Evolutionary conservation across 495 filamentous ascomycete genomes (phyloP), one percentile per base, ranked within the genome.

Genomic region (Aspergillus kassunensis): DNA sequence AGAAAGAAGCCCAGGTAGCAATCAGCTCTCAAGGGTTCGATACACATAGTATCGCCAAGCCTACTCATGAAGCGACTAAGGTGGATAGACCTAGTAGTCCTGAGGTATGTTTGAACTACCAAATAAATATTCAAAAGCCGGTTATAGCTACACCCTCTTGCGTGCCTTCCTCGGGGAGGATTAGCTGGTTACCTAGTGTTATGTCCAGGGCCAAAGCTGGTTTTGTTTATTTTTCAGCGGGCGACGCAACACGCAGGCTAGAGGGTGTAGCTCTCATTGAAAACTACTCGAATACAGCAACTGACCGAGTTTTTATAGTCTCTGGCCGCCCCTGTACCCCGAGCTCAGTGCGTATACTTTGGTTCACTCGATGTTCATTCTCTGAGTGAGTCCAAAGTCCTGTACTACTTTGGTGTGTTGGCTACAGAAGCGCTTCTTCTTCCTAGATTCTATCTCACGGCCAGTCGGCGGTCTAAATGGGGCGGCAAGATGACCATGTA

Each of bases 401-500:
- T 73, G n/a, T 73, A 68, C 30, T 61, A 54, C 34, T 72, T 70
- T 43, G 66, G 65, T 13, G 60, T 68, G 0, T 29, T 75, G 1
- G 42, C 51, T 2, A 51, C 58, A 4, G 58, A 66, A 46, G 58
- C 50, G 13, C 35, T 51, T 1, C 56, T 73, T 12, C 41, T 57
- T 4, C 68, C 71, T 0, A 41, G 37, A 0, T 71, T 66, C 27
- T 19, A 58, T 1, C 70, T 60, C 55, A 63, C 51, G 25, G 54
- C 33, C 3, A 39, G 42, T 24, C 8, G 29, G 4, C 30, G 45
- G 9, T 36, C 48, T 3, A 24, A 33, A 4, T 59, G 70, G 37
- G 65, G 61, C 0, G 58, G 57, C 2, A 66, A 56, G 12, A 59
- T 75, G 19, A 63, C 60, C 0, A 34, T 75, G 18, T 75, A 67